Evolutionary conservation across 768 basidiomycete genomes (phyloP).

Genomic region (Cyclocybe cylindracea): DNA sequence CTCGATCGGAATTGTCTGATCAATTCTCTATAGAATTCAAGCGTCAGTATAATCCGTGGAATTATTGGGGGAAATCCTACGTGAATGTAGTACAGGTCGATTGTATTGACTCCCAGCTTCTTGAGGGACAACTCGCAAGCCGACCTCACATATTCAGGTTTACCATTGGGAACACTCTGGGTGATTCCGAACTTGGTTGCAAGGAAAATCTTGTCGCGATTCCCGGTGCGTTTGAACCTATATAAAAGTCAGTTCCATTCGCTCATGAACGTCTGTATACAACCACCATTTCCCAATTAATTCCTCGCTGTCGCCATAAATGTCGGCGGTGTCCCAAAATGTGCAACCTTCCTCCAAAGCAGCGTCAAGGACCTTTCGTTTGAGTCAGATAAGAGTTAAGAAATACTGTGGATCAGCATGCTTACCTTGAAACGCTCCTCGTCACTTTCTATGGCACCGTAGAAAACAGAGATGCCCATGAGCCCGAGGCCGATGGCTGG

Average conservation of each 20-base stretch:
- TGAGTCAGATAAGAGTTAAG: background rate
- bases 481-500: constrained; percentile 56
- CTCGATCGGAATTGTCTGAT: too few species aligned
- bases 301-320: constrained; percentile 43
- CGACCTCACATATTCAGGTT: too few species aligned
- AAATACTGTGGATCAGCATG: background rate
- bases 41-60: too few species aligned
- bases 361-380: constrained; percentile 36
- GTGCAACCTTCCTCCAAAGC: constrained; percentile 40
- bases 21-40: too few species aligned
- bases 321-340: constrained; percentile 47
- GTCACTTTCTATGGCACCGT: constrained; percentile 44
- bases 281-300: constrained; percentile 43
- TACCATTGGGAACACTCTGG: too few species aligned
- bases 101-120: too few species aligned
- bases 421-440: constrained; percentile 58
- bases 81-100: too few species aligned
- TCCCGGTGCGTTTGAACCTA: constrained; percentile 51
- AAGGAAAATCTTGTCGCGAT: too few species aligned
- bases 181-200: too few species aligned
- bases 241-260: background rate
- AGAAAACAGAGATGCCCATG: constrained; percentile 50
- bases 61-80: too few species aligned
- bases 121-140: too few species aligned
- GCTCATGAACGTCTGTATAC: background rate